phyloP scores from a whole-genome alignment of 2,329 filamentous ascomycete species.

The Aaosphaeria pasadenensis region DNA sequence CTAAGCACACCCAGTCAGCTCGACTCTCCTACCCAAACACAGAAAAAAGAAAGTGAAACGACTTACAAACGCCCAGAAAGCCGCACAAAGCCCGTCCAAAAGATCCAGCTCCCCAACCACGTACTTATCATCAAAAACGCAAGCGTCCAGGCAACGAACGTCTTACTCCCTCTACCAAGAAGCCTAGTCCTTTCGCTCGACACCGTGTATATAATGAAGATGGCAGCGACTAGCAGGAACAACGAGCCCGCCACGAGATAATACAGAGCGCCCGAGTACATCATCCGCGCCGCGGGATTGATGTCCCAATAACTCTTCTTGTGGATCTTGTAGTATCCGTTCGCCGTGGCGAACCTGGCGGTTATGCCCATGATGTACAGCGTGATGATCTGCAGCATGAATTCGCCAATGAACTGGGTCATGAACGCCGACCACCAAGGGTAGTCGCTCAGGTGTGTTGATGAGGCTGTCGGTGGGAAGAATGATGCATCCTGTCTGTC shows the following conservation, averaged over 20 bases:
- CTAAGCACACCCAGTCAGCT: neutral
- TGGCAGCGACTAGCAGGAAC: constrained; percentile 5
- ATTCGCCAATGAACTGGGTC: constrained; percentile 9
- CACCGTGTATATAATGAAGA: constrained; percentile 4
- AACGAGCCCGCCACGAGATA: constrained; percentile 5
- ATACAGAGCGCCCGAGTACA: constrained; percentile 6
- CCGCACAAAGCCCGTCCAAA: constrained; percentile 8
- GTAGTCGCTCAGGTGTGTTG: constrained; percentile 1
- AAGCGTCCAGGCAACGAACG: neutral
- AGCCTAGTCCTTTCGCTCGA: constrained; percentile 1
- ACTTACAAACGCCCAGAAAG: constrained; percentile 6
- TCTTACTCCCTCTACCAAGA: constrained; percentile 2
- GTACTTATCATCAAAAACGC: constrained; percentile 1
- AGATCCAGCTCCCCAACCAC: constrained; percentile 10
- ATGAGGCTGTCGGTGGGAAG: neutral
- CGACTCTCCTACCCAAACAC: neutral
- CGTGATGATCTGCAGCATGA: constrained; percentile 8
- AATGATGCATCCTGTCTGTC: neutral
- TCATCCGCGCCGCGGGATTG: constrained; percentile 2
- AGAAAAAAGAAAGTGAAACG: neutral
- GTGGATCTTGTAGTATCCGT: constrained; percentile 5
- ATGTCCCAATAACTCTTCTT: constrained; percentile 2
- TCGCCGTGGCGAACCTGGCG: constrained; percentile 5
- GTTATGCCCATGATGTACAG: constrained; percentile 9
- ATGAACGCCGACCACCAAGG: constrained; percentile 9